These are phyloP conservation scores for Solanum clarkiae DNA, from an alignment of 257 asterid genomes.

Conservation along the genomic window DNA sequence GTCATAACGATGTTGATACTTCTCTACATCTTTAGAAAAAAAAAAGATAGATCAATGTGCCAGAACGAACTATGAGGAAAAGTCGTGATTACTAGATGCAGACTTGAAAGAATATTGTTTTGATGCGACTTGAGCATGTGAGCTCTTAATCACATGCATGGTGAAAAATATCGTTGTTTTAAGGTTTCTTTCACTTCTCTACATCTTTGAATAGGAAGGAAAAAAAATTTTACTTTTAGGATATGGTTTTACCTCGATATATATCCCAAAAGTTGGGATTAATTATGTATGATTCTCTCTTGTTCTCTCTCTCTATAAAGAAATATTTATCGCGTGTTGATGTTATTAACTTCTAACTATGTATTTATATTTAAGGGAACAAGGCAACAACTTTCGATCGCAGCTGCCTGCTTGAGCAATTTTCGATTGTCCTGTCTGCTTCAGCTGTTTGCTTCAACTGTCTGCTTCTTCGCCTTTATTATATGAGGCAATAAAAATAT, in stretches of 20 bases:
- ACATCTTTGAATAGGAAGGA: not conserved
- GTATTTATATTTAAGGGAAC: not conserved
- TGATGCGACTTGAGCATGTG: not conserved
- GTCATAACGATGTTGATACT: conserved; percentile 21
- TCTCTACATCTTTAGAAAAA: conserved; percentile 23
- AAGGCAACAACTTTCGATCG: too few relatives aligned
- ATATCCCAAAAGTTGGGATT: not conserved
- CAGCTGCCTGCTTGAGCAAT: rapidly evolving
- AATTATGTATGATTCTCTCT: not conserved
- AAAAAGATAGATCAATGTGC: too few relatives aligned
- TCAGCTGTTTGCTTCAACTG: too few relatives aligned
- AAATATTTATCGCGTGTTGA: not conserved
- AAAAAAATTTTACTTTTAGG: not conserved
- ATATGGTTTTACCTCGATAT: not conserved
- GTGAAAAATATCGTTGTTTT: not conserved
- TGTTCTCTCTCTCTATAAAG: not conserved
- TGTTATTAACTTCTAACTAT: not conserved
- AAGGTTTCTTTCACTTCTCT: not conserved
- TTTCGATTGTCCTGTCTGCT: too few relatives aligned
- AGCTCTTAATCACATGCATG: not conserved
- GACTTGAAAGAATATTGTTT: not conserved
- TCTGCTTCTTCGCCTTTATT: too few relatives aligned
- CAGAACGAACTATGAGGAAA: too few relatives aligned
- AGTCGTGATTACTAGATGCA: too few relatives aligned
- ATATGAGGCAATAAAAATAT: too few relatives aligned